Percentiles rank a stretch among this genome's conserved stretches.
These are phyloP conservation scores for Lactifluus hygrophoroides DNA, from an alignment of 768 basidiomycete species.

Conservation along the genomic window DNA sequence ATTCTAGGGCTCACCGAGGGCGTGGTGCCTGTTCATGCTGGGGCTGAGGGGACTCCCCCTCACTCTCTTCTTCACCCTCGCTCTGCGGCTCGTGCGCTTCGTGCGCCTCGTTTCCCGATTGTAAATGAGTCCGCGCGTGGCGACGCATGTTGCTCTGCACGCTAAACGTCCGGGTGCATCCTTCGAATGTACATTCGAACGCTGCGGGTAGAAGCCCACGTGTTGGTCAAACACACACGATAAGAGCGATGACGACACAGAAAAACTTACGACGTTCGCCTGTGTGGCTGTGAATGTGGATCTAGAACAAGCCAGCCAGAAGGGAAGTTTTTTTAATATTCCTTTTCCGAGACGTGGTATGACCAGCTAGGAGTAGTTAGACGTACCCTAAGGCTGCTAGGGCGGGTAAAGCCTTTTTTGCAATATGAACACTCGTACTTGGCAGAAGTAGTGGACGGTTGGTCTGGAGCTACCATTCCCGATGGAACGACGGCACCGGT, in stretches of 20 bases:
- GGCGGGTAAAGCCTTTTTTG: conserved; percentile 73
- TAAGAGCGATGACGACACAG: conserved; percentile 8
- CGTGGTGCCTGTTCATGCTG: background rate
- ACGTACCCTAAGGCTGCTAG: conserved; percentile 69
- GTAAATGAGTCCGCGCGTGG: conserved; percentile 66
- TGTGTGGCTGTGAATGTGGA: conserved; percentile 78
- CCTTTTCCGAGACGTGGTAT: background rate
- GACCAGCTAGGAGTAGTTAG: background rate
- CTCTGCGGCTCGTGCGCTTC: too few species aligned
- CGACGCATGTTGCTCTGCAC: conserved; percentile 87
- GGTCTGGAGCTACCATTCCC: conserved; percentile 9
- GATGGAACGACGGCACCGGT: background rate
- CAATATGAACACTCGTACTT: conserved; percentile 76
- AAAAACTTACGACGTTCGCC: conserved; percentile 68
- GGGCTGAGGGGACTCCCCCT: conserved; percentile 18
- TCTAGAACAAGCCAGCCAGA: conserved; percentile 35
- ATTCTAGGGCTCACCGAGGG: background rate
- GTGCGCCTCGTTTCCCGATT: conserved; percentile 11
- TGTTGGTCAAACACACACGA: background rate
- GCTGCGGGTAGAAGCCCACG: conserved; percentile 37
- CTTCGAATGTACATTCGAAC: conserved; percentile 63
- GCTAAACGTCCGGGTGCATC: conserved; percentile 75
- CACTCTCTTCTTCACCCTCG: conserved; percentile 17
- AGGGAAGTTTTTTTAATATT: background rate
- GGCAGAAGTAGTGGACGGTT: conserved; percentile 37